Evolutionary conservation across 371 early-diverging fungal species (phyloP), one percentile per base, ranked within the genome.

Genomic region (Mortierella sp.): DNA sequence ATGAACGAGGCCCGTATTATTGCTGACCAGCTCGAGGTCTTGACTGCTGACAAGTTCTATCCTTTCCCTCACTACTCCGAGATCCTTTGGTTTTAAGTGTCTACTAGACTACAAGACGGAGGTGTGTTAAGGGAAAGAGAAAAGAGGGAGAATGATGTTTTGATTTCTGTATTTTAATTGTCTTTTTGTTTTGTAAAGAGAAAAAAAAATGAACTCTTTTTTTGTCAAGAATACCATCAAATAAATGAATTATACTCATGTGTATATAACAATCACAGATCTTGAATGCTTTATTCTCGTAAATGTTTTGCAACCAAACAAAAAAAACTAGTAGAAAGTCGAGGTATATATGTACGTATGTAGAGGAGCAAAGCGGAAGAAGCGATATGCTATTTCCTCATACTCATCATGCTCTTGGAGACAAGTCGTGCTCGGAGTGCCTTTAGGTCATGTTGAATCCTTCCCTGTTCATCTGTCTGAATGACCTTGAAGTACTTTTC

Each of bases 11-110:
- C 91, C 54, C 91, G 98, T 72, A 80, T 69, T 17, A 78, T 81
- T 39, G 89, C 93, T 42, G 97, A 98, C 67, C 79, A 81, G 50
- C 82, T 97, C 54, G 97, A 98, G 83, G 76, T 83, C 48, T 65
- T 89, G n/a, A 87, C 93, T 32, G 87, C 92, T 27, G 97, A 97
- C 87, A 94, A 94, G 89, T 83, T 82, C 83, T 98, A 96, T 96
- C 94, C 96, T 49, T 87, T 93, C 82, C 98, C 98, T 85, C 95
- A 95, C 86, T 97, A 96, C 92, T 90, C 92, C 53, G 97, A 98
- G 83, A 88, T 98, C 37, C 85, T 98, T 72, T 93, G 72, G 72
- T 72, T 72, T 65, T 72, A 70, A 81, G 79, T 6, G 12, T 6
- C 19, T 26, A 21, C 7, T 21, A 12, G 15, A 48, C 14, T 0